phyloP scores from a whole-genome alignment of 495 filamentous ascomycete species.

The Elaphomyces granulatus region DNA sequence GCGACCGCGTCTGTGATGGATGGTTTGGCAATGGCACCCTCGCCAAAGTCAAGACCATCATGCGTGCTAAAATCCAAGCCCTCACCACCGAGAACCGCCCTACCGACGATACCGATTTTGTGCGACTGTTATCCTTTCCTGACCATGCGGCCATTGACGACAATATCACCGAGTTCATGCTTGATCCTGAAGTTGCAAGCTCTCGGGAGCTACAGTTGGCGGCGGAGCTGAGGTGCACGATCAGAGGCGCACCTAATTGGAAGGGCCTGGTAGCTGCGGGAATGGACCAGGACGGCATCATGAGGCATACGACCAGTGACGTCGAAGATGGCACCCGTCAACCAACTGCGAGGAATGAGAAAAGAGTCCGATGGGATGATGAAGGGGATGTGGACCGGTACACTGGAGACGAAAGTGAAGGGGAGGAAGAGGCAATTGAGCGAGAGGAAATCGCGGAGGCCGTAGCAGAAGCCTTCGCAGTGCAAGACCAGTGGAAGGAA shows the following conservation, averaged over 20 bases:
- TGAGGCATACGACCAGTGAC: not conserved
- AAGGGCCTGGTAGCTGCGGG: constrained; percentile 9
- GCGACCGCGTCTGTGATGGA: constrained; percentile 50
- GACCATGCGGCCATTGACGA: constrained; percentile 23
- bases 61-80: constrained; percentile 60
- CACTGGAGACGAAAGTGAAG: constrained; percentile 19
- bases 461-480: too few relatives aligned
- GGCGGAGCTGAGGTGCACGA: constrained; percentile 25
- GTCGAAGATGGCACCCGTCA: constrained; percentile 7
- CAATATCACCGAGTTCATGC: constrained; percentile 17
- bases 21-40: constrained; percentile 70
- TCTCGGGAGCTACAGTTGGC: constrained; percentile 21
- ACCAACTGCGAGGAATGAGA: constrained; percentile 5
- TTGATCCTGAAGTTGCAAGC: constrained; percentile 15
- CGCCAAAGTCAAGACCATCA: constrained; percentile 67
- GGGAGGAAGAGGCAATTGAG: constrained; percentile 25
- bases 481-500: constrained; percentile 12
- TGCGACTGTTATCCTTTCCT: constrained; percentile 26
- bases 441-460: constrained; percentile 18
- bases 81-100: constrained; percentile 27
- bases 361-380: constrained; percentile 11
- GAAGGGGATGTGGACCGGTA: constrained; percentile 11
- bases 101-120: constrained; percentile 38
- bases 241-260: constrained; percentile 27
- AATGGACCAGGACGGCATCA: not conserved